A percentile compares a stretch with the other conserved stretches of the same genome.
Conservation (phyloP, 805 yeast species). For the Nakazawaea anatomiae region DNA sequence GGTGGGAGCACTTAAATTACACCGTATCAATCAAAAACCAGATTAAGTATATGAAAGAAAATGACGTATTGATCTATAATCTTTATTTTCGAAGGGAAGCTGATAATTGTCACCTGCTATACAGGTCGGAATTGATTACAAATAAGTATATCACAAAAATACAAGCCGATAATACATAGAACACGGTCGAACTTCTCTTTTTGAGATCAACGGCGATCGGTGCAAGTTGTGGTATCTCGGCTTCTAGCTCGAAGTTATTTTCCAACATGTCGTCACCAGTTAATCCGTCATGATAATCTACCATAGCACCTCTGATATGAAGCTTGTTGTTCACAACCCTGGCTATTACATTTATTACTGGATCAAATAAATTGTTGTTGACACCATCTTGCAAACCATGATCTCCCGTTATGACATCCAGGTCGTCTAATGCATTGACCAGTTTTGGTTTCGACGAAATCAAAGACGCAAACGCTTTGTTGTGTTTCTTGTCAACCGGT, state of each 20-base stretch:
- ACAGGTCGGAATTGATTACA: constrained; percentile 1
- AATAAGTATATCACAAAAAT: not conserved
- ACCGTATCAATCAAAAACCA: too few relatives aligned
- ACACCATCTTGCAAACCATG: constrained; percentile 8
- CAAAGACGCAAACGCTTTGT: constrained; percentile 7
- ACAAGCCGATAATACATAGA: not conserved
- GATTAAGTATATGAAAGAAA: too few relatives aligned
- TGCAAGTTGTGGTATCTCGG: not conserved
- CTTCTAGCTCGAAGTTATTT: constrained; percentile 4
- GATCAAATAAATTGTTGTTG: constrained; percentile 3
- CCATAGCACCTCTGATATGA: constrained; percentile 2
- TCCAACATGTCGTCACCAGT: constrained; percentile 4
- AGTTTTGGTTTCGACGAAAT: not conserved
- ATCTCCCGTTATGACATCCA: not conserved
- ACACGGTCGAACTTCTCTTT: not conserved
- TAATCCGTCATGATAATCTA: constrained; percentile 3
- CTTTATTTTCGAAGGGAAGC: not conserved
- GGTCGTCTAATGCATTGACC: not conserved
- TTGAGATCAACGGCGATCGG: not conserved
- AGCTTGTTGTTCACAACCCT: not conserved
- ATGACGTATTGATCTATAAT: too few relatives aligned
- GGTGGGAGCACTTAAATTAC: too few relatives aligned
- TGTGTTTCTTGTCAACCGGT: not conserved
- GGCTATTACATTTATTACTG: constrained; percentile 4
- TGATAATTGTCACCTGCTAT: not conserved